Base-by-base conservation (phyloP, 441 rosid genomes). In the Pelargonium exstipulatum region DNA sequence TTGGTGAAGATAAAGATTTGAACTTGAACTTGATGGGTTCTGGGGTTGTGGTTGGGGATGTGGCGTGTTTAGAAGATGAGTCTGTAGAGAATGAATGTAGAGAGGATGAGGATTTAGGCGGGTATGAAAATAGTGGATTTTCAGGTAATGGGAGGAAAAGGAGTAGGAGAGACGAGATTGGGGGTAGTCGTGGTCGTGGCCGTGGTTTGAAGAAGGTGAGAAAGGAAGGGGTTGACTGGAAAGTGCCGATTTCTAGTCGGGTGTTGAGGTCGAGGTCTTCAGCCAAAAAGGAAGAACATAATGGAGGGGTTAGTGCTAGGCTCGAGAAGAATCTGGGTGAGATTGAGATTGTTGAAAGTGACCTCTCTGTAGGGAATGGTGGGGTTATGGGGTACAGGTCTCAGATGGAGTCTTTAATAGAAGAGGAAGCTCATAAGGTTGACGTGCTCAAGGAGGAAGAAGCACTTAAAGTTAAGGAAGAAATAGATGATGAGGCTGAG, bases 201-300 rank as follows among this genome's bases (percentile, higher is more conserved):
- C 2, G 62, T 46, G 82, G 66, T 55, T 79, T 67, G 74, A 84
- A 67, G 66, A 76, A n/a, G 46, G 68, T 26, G 32, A 77, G 64
- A 64, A 67, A 66, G 26, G 73, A 71, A 58, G 51, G 57, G n/a
- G 12, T 1, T 24, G 18, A 13, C 40, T 3, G 71, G 57, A 73
- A 73, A 62, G 46, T 72, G 57, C 78, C 64, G 67, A 71, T 76
- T 53, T 65, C 73, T 16, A 75, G 74, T 14, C 83, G 86, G 77
- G 83, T 83, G 71, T 81, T 92, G 42, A 82, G 89, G 42, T 87
- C 90, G 0, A 71, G 81, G 65, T 64, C 78, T 74, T 77, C 73
- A 57, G 42, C 61, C 29, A 67, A 77, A 40, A 74, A 29, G 46
- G 70, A 43, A 7, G 48, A 57, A 69, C 68, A 48, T 12, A 70